Evolutionary conservation across 495 filamentous ascomycete genomes (phyloP), one percentile per base, ranked within the genome.

Genomic region (Aeminium ludgeri): DNA sequence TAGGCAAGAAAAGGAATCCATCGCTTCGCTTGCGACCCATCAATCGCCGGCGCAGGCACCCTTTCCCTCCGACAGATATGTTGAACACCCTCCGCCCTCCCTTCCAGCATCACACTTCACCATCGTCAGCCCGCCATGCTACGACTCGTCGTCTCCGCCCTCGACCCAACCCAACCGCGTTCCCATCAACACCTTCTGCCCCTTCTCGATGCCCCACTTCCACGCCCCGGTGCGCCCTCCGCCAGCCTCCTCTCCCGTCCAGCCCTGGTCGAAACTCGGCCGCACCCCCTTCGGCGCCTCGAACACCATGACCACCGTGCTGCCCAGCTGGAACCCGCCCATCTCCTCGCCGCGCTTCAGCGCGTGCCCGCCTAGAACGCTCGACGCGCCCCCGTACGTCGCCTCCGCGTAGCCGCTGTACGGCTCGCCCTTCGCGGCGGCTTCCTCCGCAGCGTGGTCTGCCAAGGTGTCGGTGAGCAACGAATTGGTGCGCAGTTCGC

Each of bases 261-360:
- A 73, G 29, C 71, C 79, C 53, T 70, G 72, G 59, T 80, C 77
- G 36, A 76, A 70, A 38, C 74, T 81, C 40, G 69, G 66, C 27
- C 70, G 57, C 30, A 59, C 59, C 6, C 73, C 72, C 45, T 75
- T 75, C 0, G 89, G 89, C 29, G 87, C 89, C 59, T 99, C 89
- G 63, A 99, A 99, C 3, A 96, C 86, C 25, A 99, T 65, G 28
- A 99, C 89, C 44, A 99, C 79, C 0, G 87, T 86, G 56, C 86
- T 95, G 17, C 89, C 89, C 16, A 99, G 67, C 64, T 89, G 85
- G 61, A 99, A 99, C 0, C 89, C 89, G 18, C 89, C 89, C 83
- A 99, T 95, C 60, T 99, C 91, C 47, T 91, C 86, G 18, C 89
- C 89, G 30, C 84, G 70, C 34, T 75, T 67, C 43, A 96, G 60